These are phyloP conservation scores for Boletus sp. DNA, from an alignment of 768 basidiomycete species.

Conservation along the genomic window DNA sequence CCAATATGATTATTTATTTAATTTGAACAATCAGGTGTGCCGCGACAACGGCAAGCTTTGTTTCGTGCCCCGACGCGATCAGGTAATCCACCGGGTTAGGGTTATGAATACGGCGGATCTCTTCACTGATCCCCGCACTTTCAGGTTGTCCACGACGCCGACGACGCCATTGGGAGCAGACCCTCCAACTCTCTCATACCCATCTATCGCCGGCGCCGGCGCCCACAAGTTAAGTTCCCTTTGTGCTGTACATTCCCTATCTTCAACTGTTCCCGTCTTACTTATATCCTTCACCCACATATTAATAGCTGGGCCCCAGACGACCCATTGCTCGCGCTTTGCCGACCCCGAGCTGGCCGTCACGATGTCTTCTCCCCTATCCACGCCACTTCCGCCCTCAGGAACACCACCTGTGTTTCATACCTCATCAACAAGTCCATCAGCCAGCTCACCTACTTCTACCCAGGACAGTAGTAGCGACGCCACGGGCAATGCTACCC, in stretches of 20 bases:
- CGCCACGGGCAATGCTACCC: slow-evolving; percentile 23
- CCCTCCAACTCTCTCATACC: neutral
- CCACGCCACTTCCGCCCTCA: neutral
- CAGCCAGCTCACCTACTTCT: neutral
- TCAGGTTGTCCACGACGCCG: neutral
- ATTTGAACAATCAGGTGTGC: neutral
- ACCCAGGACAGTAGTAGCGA: neutral
- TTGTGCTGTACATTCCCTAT: neutral
- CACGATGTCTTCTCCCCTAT: slow-evolving; percentile 11
- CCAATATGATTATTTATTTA: no score
- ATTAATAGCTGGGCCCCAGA: no score
- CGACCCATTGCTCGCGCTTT: neutral
- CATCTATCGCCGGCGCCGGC: neutral
- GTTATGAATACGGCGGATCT: neutral
- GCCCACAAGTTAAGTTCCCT: neutral
- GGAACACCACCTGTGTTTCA: neutral
- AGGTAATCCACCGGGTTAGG: neutral
- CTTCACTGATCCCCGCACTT: neutral
- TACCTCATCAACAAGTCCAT: neutral
- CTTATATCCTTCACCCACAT: neutral
- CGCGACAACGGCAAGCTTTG: neutral
- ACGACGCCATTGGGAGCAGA: neutral
- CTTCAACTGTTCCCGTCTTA: neutral
- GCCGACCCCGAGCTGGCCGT: neutral
- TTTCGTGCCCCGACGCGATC: slow-evolving; percentile 6